Evolutionary conservation across 108 stramenopile genomes (phyloP).

Genomic region (Cyclotella baltica): DNA sequence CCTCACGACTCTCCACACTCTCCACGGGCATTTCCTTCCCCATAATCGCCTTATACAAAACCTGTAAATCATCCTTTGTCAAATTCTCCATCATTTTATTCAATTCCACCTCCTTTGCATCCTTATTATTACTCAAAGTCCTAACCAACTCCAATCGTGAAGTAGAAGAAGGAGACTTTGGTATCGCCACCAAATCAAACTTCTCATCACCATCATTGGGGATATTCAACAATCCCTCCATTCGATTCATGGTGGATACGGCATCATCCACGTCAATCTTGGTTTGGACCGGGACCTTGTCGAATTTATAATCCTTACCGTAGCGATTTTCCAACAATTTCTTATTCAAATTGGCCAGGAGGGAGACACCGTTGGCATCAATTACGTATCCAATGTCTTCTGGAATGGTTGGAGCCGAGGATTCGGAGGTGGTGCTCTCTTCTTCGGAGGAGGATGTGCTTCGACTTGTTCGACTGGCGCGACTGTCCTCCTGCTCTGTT

Average conservation of each 20-base stretch:
- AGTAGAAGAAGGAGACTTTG: conserved; percentile 1
- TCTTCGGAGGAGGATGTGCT: conserved; percentile 1
- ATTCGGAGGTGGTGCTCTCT: neutral
- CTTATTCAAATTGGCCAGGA: conserved; percentile 10
- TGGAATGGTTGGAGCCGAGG: neutral
- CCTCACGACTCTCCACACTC: neutral
- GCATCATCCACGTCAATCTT: conserved; percentile 20
- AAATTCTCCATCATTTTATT: conserved; percentile 1
- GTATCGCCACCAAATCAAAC: neutral
- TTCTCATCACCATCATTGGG: neutral
- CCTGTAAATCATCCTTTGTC: conserved; percentile 16
- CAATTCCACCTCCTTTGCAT: neutral
- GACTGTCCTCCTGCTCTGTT: neutral
- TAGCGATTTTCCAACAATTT: conserved; percentile 17
- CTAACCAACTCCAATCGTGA: no score
- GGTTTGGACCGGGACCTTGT: neutral
- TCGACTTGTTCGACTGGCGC: neutral
- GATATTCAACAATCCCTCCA: conserved; percentile 2
- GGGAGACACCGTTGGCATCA: conserved; percentile 10
- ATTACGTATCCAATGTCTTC: conserved; percentile 8
- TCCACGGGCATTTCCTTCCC: conserved; percentile 17
- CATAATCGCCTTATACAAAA: conserved; percentile 19
- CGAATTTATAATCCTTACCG: conserved; percentile 10
- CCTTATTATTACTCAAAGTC: neutral
- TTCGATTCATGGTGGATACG: neutral